phyloP scores from a whole-genome alignment of 2,329 filamentous ascomycete genomes.

The Trichoderma endophyticum region DNA sequence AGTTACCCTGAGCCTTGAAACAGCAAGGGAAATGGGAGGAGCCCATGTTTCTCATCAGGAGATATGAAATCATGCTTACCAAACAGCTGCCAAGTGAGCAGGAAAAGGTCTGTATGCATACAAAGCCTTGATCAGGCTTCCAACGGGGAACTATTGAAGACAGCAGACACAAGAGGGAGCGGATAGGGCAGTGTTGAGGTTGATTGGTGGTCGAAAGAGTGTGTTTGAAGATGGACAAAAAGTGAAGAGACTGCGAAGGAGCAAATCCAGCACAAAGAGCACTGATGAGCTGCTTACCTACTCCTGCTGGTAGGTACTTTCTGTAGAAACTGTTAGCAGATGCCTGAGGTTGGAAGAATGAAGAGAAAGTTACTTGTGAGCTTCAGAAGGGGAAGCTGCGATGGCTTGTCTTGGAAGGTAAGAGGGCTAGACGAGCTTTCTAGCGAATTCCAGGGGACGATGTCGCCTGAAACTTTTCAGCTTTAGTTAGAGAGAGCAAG shows the following conservation, averaged over 20 bases:
- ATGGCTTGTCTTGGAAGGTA: background rate
- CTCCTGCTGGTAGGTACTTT: background rate
- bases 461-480: background rate
- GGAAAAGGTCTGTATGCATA: conserved; percentile 40
- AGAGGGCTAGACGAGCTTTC: background rate
- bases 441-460: background rate
- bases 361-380: background rate
- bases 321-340: background rate
- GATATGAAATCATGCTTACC: conserved; percentile 28
- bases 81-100: conserved; percentile 30
- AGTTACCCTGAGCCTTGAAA: background rate
- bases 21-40: background rate
- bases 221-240: background rate
- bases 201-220: conserved; percentile 10
- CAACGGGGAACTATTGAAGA: conserved; percentile 22
- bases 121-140: conserved; percentile 29
- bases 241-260: background rate
- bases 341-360: background rate
- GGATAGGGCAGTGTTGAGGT: conserved; percentile 17
- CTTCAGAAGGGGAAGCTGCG: background rate
- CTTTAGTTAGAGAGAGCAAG: background rate
- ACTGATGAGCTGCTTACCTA: conserved; percentile 3
- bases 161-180: conserved; percentile 15
- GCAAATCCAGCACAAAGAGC: background rate
- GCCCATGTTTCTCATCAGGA: background rate